A percentile compares a stretch with the other conserved stretches of the same genome.
These are phyloP conservation scores for Amylostereum areolatum DNA, from an alignment of 1,284 basidiomycete species.

Conservation along the genomic window DNA sequence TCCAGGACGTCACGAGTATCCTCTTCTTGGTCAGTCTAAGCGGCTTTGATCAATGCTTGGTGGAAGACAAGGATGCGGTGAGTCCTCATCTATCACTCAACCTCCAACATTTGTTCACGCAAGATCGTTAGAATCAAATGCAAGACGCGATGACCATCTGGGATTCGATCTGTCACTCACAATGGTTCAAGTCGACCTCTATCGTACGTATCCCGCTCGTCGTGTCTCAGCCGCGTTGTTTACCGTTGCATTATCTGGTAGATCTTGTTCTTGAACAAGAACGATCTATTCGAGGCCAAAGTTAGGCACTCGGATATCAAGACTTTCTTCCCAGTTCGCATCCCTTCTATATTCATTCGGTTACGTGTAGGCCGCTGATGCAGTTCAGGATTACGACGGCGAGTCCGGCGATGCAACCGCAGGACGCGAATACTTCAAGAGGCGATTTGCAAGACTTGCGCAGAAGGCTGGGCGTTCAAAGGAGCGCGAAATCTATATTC, in stretches of 20 bases:
- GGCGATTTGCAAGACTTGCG: conserved; percentile 77
- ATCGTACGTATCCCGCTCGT: conserved; percentile 50
- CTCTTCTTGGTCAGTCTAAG: conserved; percentile 83
- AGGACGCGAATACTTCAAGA: conserved; percentile 88
- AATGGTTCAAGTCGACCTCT: conserved; percentile 90
- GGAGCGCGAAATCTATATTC: conserved; percentile 87
- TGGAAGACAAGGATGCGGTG: conserved; percentile 90
- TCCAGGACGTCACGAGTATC: conserved; percentile 84
- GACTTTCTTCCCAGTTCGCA: conserved; percentile 75
- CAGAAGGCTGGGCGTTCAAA: conserved; percentile 77
- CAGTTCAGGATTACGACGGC: conserved; percentile 68
- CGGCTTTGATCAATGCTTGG: conserved; percentile 89
- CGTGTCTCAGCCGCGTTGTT: not conserved
- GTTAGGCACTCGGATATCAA: conserved; percentile 78
- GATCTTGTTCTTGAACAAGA: conserved; percentile 91
- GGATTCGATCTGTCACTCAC: conserved; percentile 90
- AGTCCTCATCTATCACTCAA: conserved; percentile 20
- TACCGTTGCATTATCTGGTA: conserved; percentile 20
- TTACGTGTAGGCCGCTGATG: conserved; percentile 3
- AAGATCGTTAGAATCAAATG: conserved; percentile 76
- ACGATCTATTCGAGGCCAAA: conserved; percentile 85
- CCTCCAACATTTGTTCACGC: not conserved
- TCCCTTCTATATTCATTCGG: conserved; percentile 3
- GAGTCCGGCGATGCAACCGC: conserved; percentile 61
- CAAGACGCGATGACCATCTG: conserved; percentile 94